Conservation (phyloP, 2,329 filamentous ascomycete species). For the Aspergillus awamori region DNA sequence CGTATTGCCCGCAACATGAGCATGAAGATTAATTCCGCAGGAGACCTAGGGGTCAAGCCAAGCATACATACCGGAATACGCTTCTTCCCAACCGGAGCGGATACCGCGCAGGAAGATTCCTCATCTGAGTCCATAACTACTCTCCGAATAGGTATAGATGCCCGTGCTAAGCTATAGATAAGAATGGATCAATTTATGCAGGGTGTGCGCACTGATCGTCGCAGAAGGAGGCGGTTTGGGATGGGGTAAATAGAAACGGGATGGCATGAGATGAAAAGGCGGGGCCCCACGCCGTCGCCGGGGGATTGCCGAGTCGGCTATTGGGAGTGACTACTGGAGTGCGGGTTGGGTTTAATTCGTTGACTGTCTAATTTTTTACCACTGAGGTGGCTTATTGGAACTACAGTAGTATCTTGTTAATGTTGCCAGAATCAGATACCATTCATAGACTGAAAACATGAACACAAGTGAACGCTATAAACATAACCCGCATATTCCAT, state of each 20-base stretch:
- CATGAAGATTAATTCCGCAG: too few relatives aligned
- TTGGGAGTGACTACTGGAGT: neutral
- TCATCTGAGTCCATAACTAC: conserved; percentile 28
- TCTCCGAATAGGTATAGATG: neutral
- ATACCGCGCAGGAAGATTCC: conserved; percentile 21
- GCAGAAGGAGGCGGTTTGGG: neutral
- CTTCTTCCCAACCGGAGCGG: conserved; percentile 36
- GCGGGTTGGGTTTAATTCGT: neutral
- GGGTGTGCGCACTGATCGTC: neutral
- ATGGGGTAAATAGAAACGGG: neutral
- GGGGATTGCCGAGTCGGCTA: conserved; percentile 3
- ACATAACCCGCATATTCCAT: neutral
- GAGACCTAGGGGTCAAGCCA: too few relatives aligned
- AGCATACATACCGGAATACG: conserved; percentile 36
- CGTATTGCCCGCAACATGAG: too few relatives aligned
- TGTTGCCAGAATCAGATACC: too few relatives aligned
- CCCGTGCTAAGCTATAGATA: too few relatives aligned
- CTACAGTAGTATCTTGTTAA: too few relatives aligned
- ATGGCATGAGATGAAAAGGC: neutral
- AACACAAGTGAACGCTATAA: neutral
- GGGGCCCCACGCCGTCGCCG: neutral
- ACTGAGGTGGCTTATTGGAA: too few relatives aligned
- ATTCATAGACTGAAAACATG: too few relatives aligned
- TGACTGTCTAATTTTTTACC: too few relatives aligned
- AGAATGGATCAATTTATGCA: neutral